These are phyloP conservation scores for Cyclocybe aegerita DNA, from an alignment of 768 basidiomycete species.

Conservation along the genomic window DNA sequence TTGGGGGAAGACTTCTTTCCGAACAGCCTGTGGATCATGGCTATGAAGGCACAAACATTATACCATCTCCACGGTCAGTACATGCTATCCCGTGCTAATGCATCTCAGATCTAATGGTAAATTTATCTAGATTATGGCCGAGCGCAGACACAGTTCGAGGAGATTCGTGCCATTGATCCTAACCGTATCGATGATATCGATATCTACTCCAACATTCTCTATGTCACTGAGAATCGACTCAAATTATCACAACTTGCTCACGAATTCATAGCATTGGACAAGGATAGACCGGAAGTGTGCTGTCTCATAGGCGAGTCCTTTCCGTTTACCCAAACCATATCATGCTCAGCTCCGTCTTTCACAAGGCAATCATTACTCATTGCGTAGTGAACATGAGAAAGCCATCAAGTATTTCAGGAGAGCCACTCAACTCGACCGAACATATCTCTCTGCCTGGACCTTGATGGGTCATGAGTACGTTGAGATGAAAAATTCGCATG, in stretches of 20 bases:
- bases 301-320: conserved; percentile 81
- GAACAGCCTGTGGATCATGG: conserved; percentile 81
- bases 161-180: conserved; percentile 78
- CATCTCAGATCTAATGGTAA: conserved; percentile 4
- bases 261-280: conserved; percentile 84
- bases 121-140: conserved; percentile 72
- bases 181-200: conserved; percentile 94
- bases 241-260: conserved; percentile 92
- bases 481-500: conserved; percentile 99
- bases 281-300: conserved; percentile 94
- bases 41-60: conserved; percentile 78
- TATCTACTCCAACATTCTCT: conserved; percentile 94
- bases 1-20: conserved; percentile 74
- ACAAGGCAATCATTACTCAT: conserved; percentile 95
- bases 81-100: not conserved
- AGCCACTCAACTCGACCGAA: conserved; percentile 92
- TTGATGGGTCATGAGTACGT: conserved; percentile 99
- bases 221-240: conserved; percentile 86
- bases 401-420: conserved; percentile 94
- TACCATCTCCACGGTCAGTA: conserved; percentile 87
- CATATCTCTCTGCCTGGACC: conserved; percentile 97
- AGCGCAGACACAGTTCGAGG: conserved; percentile 84
- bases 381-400: conserved; percentile 92
- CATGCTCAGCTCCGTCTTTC: conserved; percentile 3
- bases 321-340: conserved; percentile 1